These are phyloP conservation scores for Carnegiea gigantea DNA, from an alignment of 179 eudicot genomes.

Conservation along the genomic window DNA sequence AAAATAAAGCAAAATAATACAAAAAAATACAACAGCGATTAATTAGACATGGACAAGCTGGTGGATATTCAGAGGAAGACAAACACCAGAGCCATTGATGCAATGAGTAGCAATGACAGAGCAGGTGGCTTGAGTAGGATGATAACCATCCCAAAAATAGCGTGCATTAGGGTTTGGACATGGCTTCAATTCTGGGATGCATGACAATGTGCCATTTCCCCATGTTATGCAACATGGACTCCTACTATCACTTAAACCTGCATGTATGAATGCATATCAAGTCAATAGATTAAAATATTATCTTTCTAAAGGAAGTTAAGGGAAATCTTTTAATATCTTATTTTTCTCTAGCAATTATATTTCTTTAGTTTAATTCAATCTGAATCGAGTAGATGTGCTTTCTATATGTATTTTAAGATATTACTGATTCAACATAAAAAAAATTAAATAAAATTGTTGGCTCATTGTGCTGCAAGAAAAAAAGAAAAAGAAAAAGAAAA, in stretches of 20 bases:
- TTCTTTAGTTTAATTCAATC: too few species aligned
- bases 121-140: conserved; percentile 26
- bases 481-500: too few species aligned
- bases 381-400: too few species aligned
- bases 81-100: conserved; percentile 26
- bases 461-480: too few species aligned
- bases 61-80: conserved; percentile 31
- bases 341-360: too few species aligned
- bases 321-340: too few species aligned
- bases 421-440: too few species aligned
- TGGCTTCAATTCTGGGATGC: conserved; percentile 23
- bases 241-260: conserved; percentile 31
- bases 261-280: background rate
- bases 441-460: too few species aligned
- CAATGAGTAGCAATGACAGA: conserved; percentile 29
- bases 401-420: too few species aligned
- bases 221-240: conserved; percentile 35
- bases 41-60: conserved; percentile 25
- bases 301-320: too few species aligned
- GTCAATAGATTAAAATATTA: background rate
- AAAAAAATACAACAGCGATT: too few species aligned
- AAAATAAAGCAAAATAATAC: too few species aligned
- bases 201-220: conserved; percentile 30
- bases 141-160: conserved; percentile 39
- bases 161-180: conserved; percentile 16